A percentile compares a stretch with the other conserved stretches of the same genome.
Conservation (phyloP, 148 eudicot genomes). For the Camellia sinensis region DNA sequence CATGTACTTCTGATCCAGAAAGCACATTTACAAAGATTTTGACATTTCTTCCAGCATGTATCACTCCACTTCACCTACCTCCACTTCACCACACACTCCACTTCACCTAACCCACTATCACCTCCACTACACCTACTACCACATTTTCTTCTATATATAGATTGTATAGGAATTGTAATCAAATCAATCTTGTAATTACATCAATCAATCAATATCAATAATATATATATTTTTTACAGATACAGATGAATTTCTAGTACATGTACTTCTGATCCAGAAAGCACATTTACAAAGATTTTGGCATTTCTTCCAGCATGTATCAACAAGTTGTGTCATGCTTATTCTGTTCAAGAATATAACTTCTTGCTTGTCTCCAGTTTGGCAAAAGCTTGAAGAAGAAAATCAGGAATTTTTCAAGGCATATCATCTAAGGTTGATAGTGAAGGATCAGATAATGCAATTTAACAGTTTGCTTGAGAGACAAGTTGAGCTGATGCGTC, state of each 20-base stretch:
- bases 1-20: background rate
- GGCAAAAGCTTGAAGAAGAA: conserved; percentile 91
- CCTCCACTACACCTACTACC: too few species aligned
- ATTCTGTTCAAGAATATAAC: conserved; percentile 9
- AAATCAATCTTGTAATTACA: too few species aligned
- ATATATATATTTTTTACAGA: too few species aligned
- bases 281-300: background rate
- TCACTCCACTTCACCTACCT: too few species aligned
- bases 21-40: background rate
- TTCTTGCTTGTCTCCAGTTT: conserved; percentile 46
- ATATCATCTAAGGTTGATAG: conserved; percentile 67
- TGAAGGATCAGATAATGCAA: conserved; percentile 69
- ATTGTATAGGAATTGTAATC: too few species aligned
- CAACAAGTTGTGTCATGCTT: background rate
- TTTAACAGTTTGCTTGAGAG: conserved; percentile 73
- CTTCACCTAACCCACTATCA: too few species aligned
- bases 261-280: background rate
- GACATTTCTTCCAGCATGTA: background rate
- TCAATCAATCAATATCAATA: too few species aligned
- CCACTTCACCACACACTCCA: too few species aligned
- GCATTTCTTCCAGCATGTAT: background rate
- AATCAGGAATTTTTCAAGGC: conserved; percentile 89
- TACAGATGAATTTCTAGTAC: background rate
- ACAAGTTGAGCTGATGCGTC: conserved; percentile 64
- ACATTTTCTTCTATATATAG: too few species aligned